Evolutionary conservation across 2,329 filamentous ascomycete species (phyloP).

Genomic region (Talaromyces funiculosus): DNA sequence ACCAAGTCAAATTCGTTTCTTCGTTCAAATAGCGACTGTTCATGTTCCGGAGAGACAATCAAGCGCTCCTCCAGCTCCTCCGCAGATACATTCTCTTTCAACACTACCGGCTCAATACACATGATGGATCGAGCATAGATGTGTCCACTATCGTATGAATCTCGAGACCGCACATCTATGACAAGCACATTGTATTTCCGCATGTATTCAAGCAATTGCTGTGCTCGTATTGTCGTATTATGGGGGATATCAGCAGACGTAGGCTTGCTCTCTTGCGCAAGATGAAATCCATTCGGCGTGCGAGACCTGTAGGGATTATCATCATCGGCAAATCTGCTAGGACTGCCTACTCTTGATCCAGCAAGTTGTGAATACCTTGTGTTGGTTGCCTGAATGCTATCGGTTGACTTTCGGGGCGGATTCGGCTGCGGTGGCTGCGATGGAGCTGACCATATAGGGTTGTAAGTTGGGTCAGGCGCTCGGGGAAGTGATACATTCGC

Average conservation of each 20-base stretch:
- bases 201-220: constrained; percentile 67
- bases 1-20: constrained; percentile 75
- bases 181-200: constrained; percentile 63
- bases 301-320: constrained; percentile 42
- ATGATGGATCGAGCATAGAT: constrained; percentile 78
- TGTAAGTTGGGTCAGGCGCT: constrained; percentile 46
- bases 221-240: constrained; percentile 59
- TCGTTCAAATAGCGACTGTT: constrained; percentile 68
- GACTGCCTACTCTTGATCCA: constrained; percentile 30
- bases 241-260: constrained; percentile 46
- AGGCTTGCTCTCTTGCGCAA: constrained; percentile 36
- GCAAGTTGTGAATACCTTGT: constrained; percentile 33
- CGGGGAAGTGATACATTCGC: constrained; percentile 36
- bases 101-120: constrained; percentile 78
- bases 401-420: constrained; percentile 37
- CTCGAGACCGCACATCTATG: constrained; percentile 76
- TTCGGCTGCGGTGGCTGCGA: constrained; percentile 31
- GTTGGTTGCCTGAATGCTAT: constrained; percentile 35
- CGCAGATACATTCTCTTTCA: constrained; percentile 62
- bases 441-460: constrained; percentile 39
- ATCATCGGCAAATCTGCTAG: constrained; percentile 27
- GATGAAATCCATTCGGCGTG: constrained; percentile 39
- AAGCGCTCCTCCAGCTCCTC: constrained; percentile 53
- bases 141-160: constrained; percentile 81
- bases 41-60: constrained; percentile 47